Evolutionary conservation across 306 rosid species (phyloP), one percentile per base, ranked within the genome.

Genomic region (Urtica urens): DNA sequence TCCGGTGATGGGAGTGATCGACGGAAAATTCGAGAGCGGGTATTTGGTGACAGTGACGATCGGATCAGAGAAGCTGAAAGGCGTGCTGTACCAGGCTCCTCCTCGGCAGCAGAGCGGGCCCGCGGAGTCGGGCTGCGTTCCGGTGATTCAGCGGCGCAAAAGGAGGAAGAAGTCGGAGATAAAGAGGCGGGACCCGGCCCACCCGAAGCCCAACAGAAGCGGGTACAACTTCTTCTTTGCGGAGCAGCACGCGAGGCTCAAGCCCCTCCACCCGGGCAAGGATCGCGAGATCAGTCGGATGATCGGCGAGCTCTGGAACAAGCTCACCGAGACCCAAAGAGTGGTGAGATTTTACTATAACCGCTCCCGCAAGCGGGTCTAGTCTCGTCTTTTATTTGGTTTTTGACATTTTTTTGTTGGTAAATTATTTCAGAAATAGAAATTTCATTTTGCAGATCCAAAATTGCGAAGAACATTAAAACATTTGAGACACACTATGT

Each of bases 191-290:
- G 97, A 81, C 51, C 95, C 95, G 2, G 94, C 74, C 62, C 95
- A 74, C 59, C 97, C 97, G 14, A 90, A 90, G 58, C 94, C 93
- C 10, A 90, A 81, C 66, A 67, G 95, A 81, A 90, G 95, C 23
- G 95, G 97, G 2, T 90, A 90, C 58, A 90, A 90, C 51, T 90
- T 90, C 76, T 90, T 90, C 77, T 90, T 81, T 55, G 87, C 92
- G 1, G 95, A 90, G 59, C 99, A 90, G 62, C 92, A 85, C 65
- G 92, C 99, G 29, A 77, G 79, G 60, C 66, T 90, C 30, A 85
- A 90, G 31, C 75, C 82, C 7, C 83, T 77, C 41, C 67, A 81
- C 62, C 99, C 77, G 1, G 94, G 94, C 46, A 90, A 72, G 58
- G 99, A 85, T 67, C 66, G 94, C 42, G 95, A 81, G 54, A 85